Evolutionary conservation across 1,284 basidiomycete genomes (phyloP).

Genomic region (Leccinum huronense): DNA sequence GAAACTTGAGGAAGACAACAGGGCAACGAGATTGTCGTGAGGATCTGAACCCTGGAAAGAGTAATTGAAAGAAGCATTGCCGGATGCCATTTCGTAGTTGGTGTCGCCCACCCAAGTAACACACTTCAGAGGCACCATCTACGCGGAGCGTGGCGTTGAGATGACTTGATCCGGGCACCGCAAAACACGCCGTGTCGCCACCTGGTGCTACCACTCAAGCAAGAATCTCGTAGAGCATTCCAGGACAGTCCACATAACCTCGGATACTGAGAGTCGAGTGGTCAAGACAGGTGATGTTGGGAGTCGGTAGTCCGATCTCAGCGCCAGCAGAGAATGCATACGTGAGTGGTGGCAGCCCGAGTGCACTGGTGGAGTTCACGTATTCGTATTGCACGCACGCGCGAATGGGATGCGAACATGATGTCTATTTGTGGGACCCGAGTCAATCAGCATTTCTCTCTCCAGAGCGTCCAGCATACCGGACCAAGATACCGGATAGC

Average conservation of each 20-base stretch:
- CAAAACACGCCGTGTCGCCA: constrained; percentile 36
- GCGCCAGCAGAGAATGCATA: constrained; percentile 52
- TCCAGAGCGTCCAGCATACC: constrained; percentile 40
- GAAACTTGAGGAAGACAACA: constrained; percentile 39
- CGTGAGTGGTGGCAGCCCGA: constrained; percentile 40
- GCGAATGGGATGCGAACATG: constrained; percentile 64
- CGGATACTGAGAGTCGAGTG: constrained; percentile 54
- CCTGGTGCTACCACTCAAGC: constrained; percentile 44
- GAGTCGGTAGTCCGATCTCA: constrained; percentile 50
- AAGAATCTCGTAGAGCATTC: constrained; percentile 71
- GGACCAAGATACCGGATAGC: constrained; percentile 24
- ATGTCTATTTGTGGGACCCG: constrained; percentile 49
- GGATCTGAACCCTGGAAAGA: constrained; percentile 65
- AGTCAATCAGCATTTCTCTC: constrained; percentile 1
- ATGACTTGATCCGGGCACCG: constrained; percentile 28
- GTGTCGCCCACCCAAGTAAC: constrained; percentile 71
- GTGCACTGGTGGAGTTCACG: constrained; percentile 37
- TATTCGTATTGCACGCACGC: constrained; percentile 54
- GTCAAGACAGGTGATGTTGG: constrained; percentile 62
- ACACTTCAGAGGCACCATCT: constrained; percentile 44
- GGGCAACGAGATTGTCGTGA: constrained; percentile 44
- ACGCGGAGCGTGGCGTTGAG: constrained; percentile 59
- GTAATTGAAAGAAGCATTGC: constrained; percentile 52
- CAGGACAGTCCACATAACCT: constrained; percentile 50
- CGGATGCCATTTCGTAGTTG: constrained; percentile 62